Conservation (phyloP, 768 basidiomycete genomes). For the Mycena belliarum region DNA sequence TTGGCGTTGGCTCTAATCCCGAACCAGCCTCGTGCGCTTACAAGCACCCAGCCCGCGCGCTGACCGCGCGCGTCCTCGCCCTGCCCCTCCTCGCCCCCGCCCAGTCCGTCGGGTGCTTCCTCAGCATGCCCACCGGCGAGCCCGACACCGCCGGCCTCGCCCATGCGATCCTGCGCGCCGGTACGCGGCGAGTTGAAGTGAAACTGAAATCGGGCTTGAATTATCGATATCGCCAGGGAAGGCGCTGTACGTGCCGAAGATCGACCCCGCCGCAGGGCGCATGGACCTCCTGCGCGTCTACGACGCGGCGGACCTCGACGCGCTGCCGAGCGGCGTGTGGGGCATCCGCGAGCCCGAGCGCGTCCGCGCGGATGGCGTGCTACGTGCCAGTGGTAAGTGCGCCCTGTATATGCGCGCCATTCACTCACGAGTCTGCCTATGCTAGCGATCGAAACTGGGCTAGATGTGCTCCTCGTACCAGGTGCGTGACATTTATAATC, state of each 20-base stretch:
- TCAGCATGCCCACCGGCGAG: constrained; percentile 79
- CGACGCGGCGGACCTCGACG: constrained; percentile 54
- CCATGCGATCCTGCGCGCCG: constrained; percentile 50
- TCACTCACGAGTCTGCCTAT: constrained; percentile 2
- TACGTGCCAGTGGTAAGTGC: constrained; percentile 55
- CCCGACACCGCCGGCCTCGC: constrained; percentile 58
- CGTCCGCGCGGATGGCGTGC: constrained; percentile 41
- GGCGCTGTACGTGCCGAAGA: constrained; percentile 68
- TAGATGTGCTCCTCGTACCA: constrained; percentile 71
- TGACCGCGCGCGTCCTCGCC: constrained; percentile 48
- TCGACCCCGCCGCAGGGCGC: constrained; percentile 41
- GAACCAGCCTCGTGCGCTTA: constrained; percentile 6
- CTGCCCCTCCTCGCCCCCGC: constrained; percentile 52
- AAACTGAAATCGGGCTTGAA: background rate
- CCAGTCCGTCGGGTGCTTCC: constrained; percentile 66
- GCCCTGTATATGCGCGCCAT: background rate
- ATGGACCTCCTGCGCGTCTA: constrained; percentile 75
- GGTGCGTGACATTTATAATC: constrained; percentile 37
- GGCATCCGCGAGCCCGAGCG: constrained; percentile 70
- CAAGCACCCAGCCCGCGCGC: constrained; percentile 44
- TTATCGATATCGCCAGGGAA: constrained; percentile 45
- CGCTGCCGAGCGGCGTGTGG: constrained; percentile 66
- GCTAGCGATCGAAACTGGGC: constrained; percentile 37
- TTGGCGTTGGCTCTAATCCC: constrained; percentile 25
- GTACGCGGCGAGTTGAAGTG: constrained; percentile 37